These are phyloP conservation scores for Zarea fungicola DNA, from an alignment of 2,329 filamentous ascomycete species.

Conservation along the genomic window DNA sequence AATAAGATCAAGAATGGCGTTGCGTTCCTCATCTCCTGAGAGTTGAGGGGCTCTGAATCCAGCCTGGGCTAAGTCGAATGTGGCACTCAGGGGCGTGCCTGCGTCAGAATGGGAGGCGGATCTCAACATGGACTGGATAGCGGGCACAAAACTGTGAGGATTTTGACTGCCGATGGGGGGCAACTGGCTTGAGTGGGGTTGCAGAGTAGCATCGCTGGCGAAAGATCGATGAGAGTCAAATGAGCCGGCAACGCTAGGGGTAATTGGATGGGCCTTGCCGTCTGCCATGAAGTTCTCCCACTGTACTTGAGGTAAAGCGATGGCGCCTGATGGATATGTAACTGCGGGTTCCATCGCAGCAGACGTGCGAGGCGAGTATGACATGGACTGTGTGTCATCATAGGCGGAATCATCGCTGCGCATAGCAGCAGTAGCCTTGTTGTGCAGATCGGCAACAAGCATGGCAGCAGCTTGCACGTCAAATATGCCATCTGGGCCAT, in stretches of 20 bases:
- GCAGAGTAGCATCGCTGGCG: constrained; percentile 50
- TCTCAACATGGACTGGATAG: constrained; percentile 66
- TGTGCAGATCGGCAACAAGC: constrained; percentile 96
- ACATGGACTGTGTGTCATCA: constrained; percentile 55
- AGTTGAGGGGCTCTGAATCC: constrained; percentile 73
- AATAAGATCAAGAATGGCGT: constrained; percentile 80
- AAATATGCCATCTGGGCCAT: constrained; percentile 82
- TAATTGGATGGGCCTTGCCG: constrained; percentile 69
- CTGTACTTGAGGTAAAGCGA: constrained; percentile 78
- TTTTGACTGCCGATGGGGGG: constrained; percentile 63
- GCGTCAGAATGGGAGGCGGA: constrained; percentile 65
- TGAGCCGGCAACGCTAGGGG: constrained; percentile 58
- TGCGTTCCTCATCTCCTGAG: constrained; percentile 76
- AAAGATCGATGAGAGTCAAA: constrained; percentile 65
- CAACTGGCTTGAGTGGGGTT: constrained; percentile 57
- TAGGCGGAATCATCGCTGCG: constrained; percentile 51
- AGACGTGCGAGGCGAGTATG: constrained; percentile 67
- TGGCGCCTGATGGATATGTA: constrained; percentile 71
- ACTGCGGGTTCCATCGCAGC: constrained; percentile 73
- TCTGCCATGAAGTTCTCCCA: constrained; percentile 87
- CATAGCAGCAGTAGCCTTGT: constrained; percentile 78
- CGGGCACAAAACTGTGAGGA: constrained; percentile 56
- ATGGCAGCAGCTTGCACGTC: constrained; percentile 97
- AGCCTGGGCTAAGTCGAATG: constrained; percentile 64
- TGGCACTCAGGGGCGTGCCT: constrained; percentile 69